These are phyloP conservation scores for Barnettozyma wickerhamii DNA, from an alignment of 805 yeast species.

Conservation along the genomic window DNA sequence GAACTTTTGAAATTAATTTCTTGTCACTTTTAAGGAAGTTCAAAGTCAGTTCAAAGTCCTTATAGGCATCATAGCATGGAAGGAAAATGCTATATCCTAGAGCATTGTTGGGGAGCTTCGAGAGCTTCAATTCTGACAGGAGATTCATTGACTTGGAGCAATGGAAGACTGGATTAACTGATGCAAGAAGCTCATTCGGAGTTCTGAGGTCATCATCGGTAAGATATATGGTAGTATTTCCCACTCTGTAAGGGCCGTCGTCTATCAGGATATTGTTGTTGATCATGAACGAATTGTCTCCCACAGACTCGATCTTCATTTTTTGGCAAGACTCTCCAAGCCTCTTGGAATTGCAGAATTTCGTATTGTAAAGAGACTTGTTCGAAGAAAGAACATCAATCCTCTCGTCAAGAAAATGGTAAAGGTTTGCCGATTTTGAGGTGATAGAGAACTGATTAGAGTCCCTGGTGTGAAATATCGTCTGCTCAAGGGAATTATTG, in stretches of 20 bases:
- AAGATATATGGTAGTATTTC: slow-evolving; percentile 62
- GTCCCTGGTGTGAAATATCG: slow-evolving; percentile 52
- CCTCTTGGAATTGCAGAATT: slow-evolving; percentile 49
- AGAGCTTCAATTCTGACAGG: slow-evolving; percentile 47
- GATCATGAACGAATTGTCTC: slow-evolving; percentile 32
- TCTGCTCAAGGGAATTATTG: slow-evolving; percentile 45
- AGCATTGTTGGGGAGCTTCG: slow-evolving; percentile 47
- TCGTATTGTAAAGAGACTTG: slow-evolving; percentile 41
- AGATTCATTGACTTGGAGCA: slow-evolving; percentile 64
- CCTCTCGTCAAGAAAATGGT: slow-evolving; percentile 57
- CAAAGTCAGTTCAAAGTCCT: slow-evolving; percentile 50
- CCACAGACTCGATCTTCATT: slow-evolving; percentile 39
- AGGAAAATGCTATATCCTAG: slow-evolving; percentile 71
- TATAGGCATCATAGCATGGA: slow-evolving; percentile 79
- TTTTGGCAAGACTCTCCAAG: slow-evolving; percentile 61
- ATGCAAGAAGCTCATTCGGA: slow-evolving; percentile 60
- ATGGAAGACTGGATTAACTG: slow-evolving; percentile 58
- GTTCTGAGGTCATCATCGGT: slow-evolving; percentile 54
- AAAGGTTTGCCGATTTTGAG: slow-evolving; percentile 41
- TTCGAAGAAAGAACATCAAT: slow-evolving; percentile 28
- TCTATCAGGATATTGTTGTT: slow-evolving; percentile 54
- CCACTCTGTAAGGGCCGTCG: slow-evolving; percentile 44
- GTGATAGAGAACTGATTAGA: slow-evolving; percentile 23
- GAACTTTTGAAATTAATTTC: slow-evolving; percentile 43
- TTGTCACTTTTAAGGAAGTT: slow-evolving; percentile 53